These are phyloP conservation scores for Kwoniella dejecticola DNA, from an alignment of 768 basidiomycete genomes.

Conservation along the genomic window DNA sequence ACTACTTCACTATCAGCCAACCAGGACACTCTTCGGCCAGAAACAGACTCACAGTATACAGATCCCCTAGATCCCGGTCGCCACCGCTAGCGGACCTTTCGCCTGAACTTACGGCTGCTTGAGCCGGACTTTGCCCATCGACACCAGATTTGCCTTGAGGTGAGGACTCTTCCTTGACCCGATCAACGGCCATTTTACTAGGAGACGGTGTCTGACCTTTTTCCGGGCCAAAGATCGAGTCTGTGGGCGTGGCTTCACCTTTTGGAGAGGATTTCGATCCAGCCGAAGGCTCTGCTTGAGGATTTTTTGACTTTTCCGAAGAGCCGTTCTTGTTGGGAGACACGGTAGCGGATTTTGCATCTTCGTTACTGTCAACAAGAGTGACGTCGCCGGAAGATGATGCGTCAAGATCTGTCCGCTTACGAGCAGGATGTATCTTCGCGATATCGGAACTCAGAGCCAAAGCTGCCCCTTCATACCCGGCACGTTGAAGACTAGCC, in stretches of 20 bases:
- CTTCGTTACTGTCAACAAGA: background rate
- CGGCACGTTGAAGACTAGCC: slow-evolving; percentile 15
- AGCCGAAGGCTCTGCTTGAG: background rate
- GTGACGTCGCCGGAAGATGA: slow-evolving; percentile 2
- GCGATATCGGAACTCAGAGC: slow-evolving; percentile 12
- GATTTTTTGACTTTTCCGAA: background rate
- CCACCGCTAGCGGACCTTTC: background rate
- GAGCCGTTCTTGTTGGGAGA: slow-evolving; percentile 5
- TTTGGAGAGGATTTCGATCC: slow-evolving; percentile 3
- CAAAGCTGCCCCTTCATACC: slow-evolving; percentile 5
- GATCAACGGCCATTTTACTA: slow-evolving; percentile 2
- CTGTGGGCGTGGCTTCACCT: slow-evolving; percentile 1
- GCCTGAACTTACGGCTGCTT: background rate
- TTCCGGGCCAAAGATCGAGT: slow-evolving; percentile 17
- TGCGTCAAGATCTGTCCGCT: background rate
- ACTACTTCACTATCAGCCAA: slow-evolving; percentile 13
- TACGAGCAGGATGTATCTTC: slow-evolving; percentile 3
- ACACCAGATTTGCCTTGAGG: background rate
- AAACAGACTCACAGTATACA: slow-evolving; percentile 23
- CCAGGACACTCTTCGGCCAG: too few relatives aligned
- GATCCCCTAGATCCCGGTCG: slow-evolving; percentile 24
- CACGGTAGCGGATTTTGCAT: background rate
- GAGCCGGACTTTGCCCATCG: background rate
- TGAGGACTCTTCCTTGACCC: slow-evolving; percentile 9
- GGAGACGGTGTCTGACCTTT: slow-evolving; percentile 1